Conservation (phyloP, 495 filamentous ascomycete genomes). For the Podospora tetraspora region DNA sequence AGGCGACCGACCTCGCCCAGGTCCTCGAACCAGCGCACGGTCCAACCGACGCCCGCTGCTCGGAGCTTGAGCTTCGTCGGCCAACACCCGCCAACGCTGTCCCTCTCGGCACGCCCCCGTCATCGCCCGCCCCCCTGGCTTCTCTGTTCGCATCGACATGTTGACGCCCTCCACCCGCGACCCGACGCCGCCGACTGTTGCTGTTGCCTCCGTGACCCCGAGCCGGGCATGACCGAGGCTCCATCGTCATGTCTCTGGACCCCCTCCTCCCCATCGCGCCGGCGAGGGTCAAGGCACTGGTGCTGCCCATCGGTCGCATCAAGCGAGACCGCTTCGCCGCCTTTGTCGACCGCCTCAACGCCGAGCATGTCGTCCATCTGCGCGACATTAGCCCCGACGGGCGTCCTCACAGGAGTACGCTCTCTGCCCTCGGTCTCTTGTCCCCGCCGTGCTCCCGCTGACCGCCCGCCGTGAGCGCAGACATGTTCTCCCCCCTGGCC, state of each 20-base stretch:
- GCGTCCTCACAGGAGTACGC: conserved; percentile 81
- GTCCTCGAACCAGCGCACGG: not conserved
- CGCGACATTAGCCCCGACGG: conserved; percentile 87
- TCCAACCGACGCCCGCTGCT: not conserved
- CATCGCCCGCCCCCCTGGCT: not conserved
- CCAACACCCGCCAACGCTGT: not conserved
- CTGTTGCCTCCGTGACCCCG: conserved; percentile 1
- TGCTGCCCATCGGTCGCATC: conserved; percentile 82
- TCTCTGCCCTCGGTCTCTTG: not conserved
- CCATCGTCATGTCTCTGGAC: conserved; percentile 73
- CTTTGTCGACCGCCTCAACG: conserved; percentile 72
- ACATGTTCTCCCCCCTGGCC: conserved; percentile 90
- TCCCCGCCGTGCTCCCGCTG: conserved; percentile 27
- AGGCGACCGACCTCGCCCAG: not conserved
- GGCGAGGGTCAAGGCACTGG: conserved; percentile 75
- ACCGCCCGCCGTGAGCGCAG: conserved; percentile 41
- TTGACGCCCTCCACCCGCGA: conserved; percentile 10
- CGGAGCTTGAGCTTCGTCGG: not conserved
- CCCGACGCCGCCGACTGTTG: conserved; percentile 5
- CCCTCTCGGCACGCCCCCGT: not conserved
- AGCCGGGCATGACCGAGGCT: conserved; percentile 28
- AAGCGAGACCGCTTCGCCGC: conserved; percentile 70
- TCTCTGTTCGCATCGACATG: conserved; percentile 21
- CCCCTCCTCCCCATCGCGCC: conserved; percentile 82
- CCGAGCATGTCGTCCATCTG: conserved; percentile 78